Conservation (phyloP, 148 eudicot species). For the Rhododendron simsii region DNA sequence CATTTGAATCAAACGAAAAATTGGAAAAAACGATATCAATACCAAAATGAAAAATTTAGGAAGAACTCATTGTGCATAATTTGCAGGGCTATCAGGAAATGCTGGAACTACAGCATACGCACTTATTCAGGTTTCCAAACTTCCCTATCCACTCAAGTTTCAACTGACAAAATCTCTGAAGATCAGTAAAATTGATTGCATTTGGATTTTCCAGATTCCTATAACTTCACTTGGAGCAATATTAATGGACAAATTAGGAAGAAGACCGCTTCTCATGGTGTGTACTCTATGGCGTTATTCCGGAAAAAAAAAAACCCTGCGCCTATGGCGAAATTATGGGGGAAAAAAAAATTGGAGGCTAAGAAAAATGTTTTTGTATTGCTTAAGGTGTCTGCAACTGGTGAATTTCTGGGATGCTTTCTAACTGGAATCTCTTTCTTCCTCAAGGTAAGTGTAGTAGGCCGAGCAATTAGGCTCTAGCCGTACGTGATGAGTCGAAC, state of each 20-base stretch:
- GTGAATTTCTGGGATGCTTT: constrained; percentile 69
- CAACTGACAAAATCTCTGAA: not conserved
- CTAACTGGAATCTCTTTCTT: constrained; percentile 59
- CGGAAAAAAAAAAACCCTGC: too few species aligned
- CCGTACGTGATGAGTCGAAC: too few species aligned
- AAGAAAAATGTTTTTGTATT: not conserved
- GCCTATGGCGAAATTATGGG: too few species aligned
- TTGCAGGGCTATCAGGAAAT: constrained; percentile 48
- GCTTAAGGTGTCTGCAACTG: constrained; percentile 54
- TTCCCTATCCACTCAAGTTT: not conserved
- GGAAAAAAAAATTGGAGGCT: not conserved
- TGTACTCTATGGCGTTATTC: not conserved
- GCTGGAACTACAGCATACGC: constrained; percentile 63
- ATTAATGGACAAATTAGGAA: constrained; percentile 76
- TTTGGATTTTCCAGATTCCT: too few species aligned
- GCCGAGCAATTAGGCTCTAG: too few species aligned
- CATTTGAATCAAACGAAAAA: too few species aligned
- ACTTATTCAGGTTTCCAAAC: constrained; percentile 34
- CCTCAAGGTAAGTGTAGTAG: too few species aligned
- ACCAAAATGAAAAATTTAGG: too few species aligned
- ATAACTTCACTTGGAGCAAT: constrained; percentile 60
- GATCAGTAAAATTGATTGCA: too few species aligned
- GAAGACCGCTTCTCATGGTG: constrained; percentile 71
- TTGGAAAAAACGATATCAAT: too few species aligned
- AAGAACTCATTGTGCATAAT: not conserved